A percentile compares a stretch with the other conserved stretches of the same genome.
These are phyloP conservation scores for Glycine soja DNA, from an alignment of 306 rosid species.

Conservation along the genomic window DNA sequence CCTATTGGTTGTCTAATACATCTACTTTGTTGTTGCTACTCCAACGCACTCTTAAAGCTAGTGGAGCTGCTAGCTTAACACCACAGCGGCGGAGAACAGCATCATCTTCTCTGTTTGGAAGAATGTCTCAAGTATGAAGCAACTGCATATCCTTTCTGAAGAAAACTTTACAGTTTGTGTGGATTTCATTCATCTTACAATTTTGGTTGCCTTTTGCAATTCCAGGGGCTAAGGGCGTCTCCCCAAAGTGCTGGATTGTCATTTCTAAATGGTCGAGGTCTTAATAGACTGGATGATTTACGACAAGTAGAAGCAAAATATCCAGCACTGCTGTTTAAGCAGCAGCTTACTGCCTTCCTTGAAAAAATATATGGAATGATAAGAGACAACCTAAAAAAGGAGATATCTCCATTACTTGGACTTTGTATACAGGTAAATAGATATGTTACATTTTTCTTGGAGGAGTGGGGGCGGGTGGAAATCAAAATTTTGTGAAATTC, in stretches of 20 bases:
- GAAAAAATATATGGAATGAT: slow-evolving; percentile 99
- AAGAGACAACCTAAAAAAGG: slow-evolving; percentile 95
- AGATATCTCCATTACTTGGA: slow-evolving; percentile 98
- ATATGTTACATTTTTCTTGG: background rate
- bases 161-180: slow-evolving; percentile 17
- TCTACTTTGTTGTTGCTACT: slow-evolving; percentile 93
- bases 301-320: slow-evolving; percentile 99
- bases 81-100: slow-evolving; percentile 96
- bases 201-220: slow-evolving; percentile 41
- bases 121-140: slow-evolving; percentile 95
- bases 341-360: slow-evolving; percentile 99
- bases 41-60: slow-evolving; percentile 99
- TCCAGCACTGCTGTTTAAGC: slow-evolving; percentile 96
- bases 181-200: slow-evolving; percentile 37
- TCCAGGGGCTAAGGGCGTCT: slow-evolving; percentile 89
- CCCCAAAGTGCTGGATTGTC: slow-evolving; percentile 95
- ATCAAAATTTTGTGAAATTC: slow-evolving; percentile 9
- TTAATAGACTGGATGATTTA: slow-evolving; percentile 88
- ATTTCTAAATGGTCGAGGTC: slow-evolving; percentile 88
- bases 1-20: slow-evolving; percentile 97
- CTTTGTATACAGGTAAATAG: slow-evolving; percentile 87
- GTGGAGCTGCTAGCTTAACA: slow-evolving; percentile 99
- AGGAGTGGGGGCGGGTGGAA: background rate
- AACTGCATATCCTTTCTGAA: slow-evolving; percentile 40
- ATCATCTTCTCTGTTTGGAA: slow-evolving; percentile 94